These are phyloP conservation scores for Davidsoniella australis DNA, from an alignment of 2,329 filamentous ascomycete species.

Conservation along the genomic window DNA sequence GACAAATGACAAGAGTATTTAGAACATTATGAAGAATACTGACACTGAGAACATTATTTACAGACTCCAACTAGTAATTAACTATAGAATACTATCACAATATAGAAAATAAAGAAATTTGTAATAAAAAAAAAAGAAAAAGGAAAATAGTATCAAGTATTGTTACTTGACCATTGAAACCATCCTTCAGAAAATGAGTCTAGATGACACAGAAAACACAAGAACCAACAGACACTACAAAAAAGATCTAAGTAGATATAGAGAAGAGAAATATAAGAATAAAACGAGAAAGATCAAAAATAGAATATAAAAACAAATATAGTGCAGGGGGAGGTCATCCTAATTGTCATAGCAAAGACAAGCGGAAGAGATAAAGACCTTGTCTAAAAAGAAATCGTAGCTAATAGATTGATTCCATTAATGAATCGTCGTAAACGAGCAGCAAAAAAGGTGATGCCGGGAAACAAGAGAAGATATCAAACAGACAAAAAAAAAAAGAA, in stretches of 20 bases:
- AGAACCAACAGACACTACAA: neutral
- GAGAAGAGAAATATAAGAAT: neutral
- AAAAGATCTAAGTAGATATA: neutral
- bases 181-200: neutral
- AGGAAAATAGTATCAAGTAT: too few relatives aligned
- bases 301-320: neutral
- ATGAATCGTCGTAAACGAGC: neutral
- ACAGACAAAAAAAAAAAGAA: neutral
- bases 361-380: neutral
- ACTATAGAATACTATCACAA: too few relatives aligned
- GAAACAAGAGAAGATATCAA: constrained; percentile 1
- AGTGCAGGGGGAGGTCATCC: neutral
- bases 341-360: neutral
- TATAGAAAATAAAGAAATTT: too few relatives aligned
- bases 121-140: too few relatives aligned
- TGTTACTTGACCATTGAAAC: neutral
- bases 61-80: too few relatives aligned
- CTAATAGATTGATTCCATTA: neutral
- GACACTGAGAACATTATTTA: too few relatives aligned
- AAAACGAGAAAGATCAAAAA: neutral
- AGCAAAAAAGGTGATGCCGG: neutral
- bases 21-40: too few relatives aligned
- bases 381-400: neutral
- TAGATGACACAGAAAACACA: neutral
- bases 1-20: too few relatives aligned